phyloP scores from a whole-genome alignment of 352 stramenopile species.

The Phytophthora melonis region DNA sequence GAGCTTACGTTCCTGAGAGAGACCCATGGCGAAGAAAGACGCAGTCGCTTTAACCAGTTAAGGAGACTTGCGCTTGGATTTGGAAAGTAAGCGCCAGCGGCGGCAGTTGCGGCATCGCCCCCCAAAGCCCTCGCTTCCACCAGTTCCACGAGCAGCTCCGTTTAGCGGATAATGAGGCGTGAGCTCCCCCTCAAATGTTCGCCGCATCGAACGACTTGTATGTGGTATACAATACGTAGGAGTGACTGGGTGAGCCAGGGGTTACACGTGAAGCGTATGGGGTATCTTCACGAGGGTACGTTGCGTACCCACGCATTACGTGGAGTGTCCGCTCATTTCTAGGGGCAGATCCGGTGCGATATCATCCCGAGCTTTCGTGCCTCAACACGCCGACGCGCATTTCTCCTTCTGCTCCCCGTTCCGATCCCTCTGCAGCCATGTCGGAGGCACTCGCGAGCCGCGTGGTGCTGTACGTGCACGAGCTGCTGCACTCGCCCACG shows the following conservation, averaged over 20 bases:
- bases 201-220: conserved; percentile 31
- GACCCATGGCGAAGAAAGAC: conserved; percentile 88
- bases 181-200: conserved; percentile 14
- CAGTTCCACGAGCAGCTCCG: conserved; percentile 29
- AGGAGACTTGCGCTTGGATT: conserved; percentile 88
- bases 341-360: conserved; percentile 8
- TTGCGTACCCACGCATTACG: conserved; percentile 18
- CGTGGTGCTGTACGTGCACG: conserved; percentile 78
- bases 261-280: neutral
- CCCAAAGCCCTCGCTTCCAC: conserved; percentile 47
- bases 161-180: neutral
- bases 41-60: conserved; percentile 90
- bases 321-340: conserved; percentile 12
- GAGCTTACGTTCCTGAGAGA: conserved; percentile 97
- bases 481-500: conserved; percentile 80
- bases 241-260: conserved; percentile 26
- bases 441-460: conserved; percentile 61
- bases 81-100: conserved; percentile 41
- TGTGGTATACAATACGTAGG: neutral
- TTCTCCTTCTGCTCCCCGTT: conserved; percentile 25
- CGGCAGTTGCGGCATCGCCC: neutral
- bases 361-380: neutral
- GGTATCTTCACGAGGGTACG: neutral
- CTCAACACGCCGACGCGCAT: conserved; percentile 1
- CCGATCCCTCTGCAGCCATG: conserved; percentile 36